Evolutionary conservation across 2,329 filamentous ascomycete genomes (phyloP), one percentile per base, ranked within the genome.

Genomic region (Curvularia eragrostidis): DNA sequence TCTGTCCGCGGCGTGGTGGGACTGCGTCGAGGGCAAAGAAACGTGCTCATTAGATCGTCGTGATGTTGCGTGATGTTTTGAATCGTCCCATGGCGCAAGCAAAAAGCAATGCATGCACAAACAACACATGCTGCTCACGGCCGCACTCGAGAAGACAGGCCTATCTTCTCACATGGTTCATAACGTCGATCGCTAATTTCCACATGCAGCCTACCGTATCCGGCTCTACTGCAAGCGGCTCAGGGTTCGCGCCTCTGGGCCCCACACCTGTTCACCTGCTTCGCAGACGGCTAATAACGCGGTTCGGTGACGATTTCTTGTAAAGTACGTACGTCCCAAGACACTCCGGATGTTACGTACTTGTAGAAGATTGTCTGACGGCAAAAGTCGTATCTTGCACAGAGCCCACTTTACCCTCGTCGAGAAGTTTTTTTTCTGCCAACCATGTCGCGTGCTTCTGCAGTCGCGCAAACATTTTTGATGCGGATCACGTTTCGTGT

Each of bases 381-480:
- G 21, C 46, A 26, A 24, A 23, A 48, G 21, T 34, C 46, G 12
- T 28, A 30, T 52, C 30, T 46, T 44, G 34, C 48, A 52, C 32
- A 26, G 30, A 7, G 6, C 28, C 26, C 32, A 24, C 28, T 26
- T 13, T 26, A 18, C 19, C 39, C 13, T 5, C 2, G 24, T 9
- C 19, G 21, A 18, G 19, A 36, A 41, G 36, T 30, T 42, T 36
- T 51, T 50, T 18, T 52, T 38, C 21, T 46, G 47, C 55, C 39
- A 34, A 43, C 48, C 36, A 39, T 59, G 62, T 64, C 53, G 55
- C 46, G 60, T 54, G 60, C 53, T 41, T 46, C 42, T 43, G 32
- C 52, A 52, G 19, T 51, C 47, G 54, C 55, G 61, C 56, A 65
- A 69, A 67, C 67, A 64, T 51, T 30, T 59, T 48, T 71, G 67